Evolutionary conservation across 495 filamentous ascomycete genomes (phyloP), one percentile per base, ranked within the genome.

Genomic region (Cudoniella acicularis): DNA sequence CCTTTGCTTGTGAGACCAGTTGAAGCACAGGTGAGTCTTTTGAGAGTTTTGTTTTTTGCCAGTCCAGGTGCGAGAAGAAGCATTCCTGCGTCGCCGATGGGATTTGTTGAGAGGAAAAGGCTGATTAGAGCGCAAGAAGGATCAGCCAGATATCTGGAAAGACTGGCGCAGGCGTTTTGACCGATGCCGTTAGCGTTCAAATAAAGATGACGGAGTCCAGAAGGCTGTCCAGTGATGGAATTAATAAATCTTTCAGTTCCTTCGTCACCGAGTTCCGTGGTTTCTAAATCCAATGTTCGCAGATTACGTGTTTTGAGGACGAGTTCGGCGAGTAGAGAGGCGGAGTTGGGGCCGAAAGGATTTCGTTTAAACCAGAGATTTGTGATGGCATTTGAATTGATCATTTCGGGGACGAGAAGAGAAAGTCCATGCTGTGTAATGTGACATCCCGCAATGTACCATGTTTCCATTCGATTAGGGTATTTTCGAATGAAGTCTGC

Each of bases 321-420:
- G 11, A 75, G 54, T 2, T 55, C 52, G 48, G 57, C 68, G 2
- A 76, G 42, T 36, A 68, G 59, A 20, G 52, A 36, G 10, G 62
- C 67, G 36, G 68, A 60, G 1, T 55, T 40, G 2, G 69, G 64
- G 8, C 54, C 60, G 4, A 77, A 67, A 1, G 75, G 75, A 67
- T 77, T 79, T n/a, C 73, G 67, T 55, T 77, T 77, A 42, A 79
- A 65, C 76, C 74, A 79, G 26, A 79, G 65, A 52, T 71, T 74
- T 16, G 70, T 73, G 40, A 76, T 67, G 2, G 64, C 53, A 3
- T 60, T 42, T 6, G 69, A 72, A 1, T 43, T 56, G 11, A 70
- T 60, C 66, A 69, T 69, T 17, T 65, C 66, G 24, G 71, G 59
- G 21, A 72, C 70, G 13, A 75, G 55, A 1, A 54, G 51, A 11